Base-by-base conservation (phyloP, 305 asterid genomes). In the Solanum aculeatissimum region DNA sequence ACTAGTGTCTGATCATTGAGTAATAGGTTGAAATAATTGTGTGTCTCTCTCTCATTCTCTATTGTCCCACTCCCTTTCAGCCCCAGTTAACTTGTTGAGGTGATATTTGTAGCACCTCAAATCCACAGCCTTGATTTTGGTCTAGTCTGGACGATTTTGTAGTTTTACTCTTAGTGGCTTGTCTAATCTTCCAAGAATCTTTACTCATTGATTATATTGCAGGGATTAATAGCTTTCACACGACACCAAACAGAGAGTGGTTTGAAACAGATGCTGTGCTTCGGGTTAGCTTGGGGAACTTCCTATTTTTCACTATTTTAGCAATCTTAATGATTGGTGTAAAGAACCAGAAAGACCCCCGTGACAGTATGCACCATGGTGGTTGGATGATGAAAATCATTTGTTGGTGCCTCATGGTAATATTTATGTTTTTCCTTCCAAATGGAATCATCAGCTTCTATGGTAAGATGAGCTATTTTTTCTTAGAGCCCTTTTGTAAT, bases 211-310 rank as follows among this genome's bases (percentile, higher is more conserved):
- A 74, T 47, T 38, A 19, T 83, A 75, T 85, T 89, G 88, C 87
- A 95, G 99, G 99, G 98, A 95, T 95, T 89, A 95, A 95, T 89
- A 95, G 93, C 85, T 95, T 95, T 84, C 95, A 91, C 87, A 90
- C 93, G 70, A 95, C 99, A 70, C 99, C 99, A 16, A 94, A 91
- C 71, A 91, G 96, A 47, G 98, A 94, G 88, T 94, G 99, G 99
- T 95, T 95, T 86, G 97, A 95, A 88, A 95, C 99, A 25, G 99
- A 95, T 87, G 98, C 98, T 23, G 99, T 94, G 83, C 88, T 95
- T 85, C 92, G 99, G 77, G 99, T 95, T 88, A 95, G 99, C 93
- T 91, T 95, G 88, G 99, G 99, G 45, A 95, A 95, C 92, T 95
- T 94, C 91, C 89, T 94, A 21, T 95, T 95, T 85, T 95, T 95